Evolutionary conservation across 257 asterid species (phyloP).

Genomic region (Nicotiana sylvestris): DNA sequence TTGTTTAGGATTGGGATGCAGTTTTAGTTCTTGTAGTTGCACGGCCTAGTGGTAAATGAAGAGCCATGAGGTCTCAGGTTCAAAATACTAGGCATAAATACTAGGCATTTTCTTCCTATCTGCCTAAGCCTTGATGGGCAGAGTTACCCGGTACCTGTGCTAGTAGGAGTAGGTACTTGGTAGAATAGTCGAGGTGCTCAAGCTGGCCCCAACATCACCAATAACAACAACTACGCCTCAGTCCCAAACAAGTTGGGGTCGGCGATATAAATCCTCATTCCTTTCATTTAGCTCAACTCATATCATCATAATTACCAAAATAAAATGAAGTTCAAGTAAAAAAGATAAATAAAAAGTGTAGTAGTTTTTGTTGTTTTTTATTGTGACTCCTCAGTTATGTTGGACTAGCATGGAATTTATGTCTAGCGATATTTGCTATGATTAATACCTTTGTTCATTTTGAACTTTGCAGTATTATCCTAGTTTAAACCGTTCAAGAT

Average conservation of each 20-base stretch:
- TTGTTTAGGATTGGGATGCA: neutral
- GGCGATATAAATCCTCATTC: too few relatives aligned
- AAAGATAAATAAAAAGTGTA: too few relatives aligned
- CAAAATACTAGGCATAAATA: neutral
- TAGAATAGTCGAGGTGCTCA: neutral
- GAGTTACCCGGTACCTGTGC: neutral
- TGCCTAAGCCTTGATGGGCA: neutral
- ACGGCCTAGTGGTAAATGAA: neutral
- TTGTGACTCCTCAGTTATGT: neutral
- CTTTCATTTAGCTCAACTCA: too few relatives aligned
- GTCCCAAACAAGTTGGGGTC: too few relatives aligned
- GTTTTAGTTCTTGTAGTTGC: neutral
- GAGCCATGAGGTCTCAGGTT: neutral
- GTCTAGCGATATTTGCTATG: neutral
- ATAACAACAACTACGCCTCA: too few relatives aligned
- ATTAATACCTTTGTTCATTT: constrained; percentile 16
- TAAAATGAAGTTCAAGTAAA: too few relatives aligned
- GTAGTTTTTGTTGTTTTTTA: constrained; percentile 4
- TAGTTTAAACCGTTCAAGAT: constrained; percentile 93
- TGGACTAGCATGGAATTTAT: neutral
- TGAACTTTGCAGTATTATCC: constrained; percentile 82
- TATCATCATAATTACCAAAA: too few relatives aligned
- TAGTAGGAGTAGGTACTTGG: neutral
- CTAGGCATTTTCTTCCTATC: too few relatives aligned
- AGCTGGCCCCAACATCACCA: neutral